These are phyloP conservation scores for Apiospora koreana DNA, from an alignment of 2,329 filamentous ascomycete species.

Conservation along the genomic window DNA sequence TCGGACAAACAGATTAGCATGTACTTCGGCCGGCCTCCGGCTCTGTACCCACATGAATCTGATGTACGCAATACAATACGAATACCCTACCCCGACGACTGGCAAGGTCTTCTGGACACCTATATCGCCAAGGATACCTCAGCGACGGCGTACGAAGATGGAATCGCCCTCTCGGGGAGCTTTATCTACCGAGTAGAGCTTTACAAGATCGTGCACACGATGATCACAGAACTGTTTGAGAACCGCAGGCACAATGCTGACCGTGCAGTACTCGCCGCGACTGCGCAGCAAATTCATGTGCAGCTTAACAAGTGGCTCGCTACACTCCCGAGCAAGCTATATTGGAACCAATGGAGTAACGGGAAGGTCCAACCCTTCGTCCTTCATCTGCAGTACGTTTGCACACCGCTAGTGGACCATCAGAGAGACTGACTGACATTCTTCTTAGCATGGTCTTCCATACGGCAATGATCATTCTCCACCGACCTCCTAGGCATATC, in stretches of 20 bases:
- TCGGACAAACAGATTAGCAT: slow-evolving; percentile 53
- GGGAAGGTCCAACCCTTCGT: slow-evolving; percentile 47
- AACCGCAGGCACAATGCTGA: slow-evolving; percentile 45
- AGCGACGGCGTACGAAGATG: slow-evolving; percentile 48
- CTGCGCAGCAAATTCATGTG: slow-evolving; percentile 47
- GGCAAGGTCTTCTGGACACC: slow-evolving; percentile 47
- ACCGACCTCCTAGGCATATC: slow-evolving; percentile 47
- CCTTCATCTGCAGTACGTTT: slow-evolving; percentile 44
- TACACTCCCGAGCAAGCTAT: slow-evolving; percentile 45
- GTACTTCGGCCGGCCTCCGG: slow-evolving; percentile 52
- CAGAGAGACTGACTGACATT: neutral
- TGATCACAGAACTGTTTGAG: slow-evolving; percentile 53
- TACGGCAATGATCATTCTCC: slow-evolving; percentile 53
- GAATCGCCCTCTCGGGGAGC: slow-evolving; percentile 42
- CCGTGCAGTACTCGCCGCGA: slow-evolving; percentile 41
- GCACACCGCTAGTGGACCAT: neutral
- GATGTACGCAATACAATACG: slow-evolving; percentile 50
- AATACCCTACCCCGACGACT: slow-evolving; percentile 50
- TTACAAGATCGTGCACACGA: slow-evolving; percentile 48
- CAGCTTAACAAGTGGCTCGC: slow-evolving; percentile 48
- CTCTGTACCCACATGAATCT: slow-evolving; percentile 49
- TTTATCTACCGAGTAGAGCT: slow-evolving; percentile 51
- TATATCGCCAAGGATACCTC: slow-evolving; percentile 47
- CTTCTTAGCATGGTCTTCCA: slow-evolving; percentile 45
- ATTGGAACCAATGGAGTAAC: slow-evolving; percentile 54